These are phyloP conservation scores for Bromus sterilis DNA, from an alignment of 176 grass and related monocot genomes.

Conservation along the genomic window DNA sequence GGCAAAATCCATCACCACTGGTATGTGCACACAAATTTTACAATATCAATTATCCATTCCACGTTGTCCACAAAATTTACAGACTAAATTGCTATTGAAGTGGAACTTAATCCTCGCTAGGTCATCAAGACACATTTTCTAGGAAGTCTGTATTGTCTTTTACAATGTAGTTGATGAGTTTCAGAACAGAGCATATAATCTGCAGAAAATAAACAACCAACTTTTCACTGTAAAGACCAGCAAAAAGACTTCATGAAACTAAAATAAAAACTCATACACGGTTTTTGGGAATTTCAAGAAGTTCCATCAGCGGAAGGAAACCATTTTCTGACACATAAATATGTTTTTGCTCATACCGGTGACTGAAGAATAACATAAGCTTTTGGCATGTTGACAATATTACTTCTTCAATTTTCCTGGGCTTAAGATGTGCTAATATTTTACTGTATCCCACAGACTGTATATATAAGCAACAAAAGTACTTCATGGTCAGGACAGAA, in stretches of 20 bases:
- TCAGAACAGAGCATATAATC: conserved; percentile 70
- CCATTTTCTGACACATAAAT: conserved; percentile 81
- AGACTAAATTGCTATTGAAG: conserved; percentile 2
- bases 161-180: conserved; percentile 87
- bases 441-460: conserved; percentile 94
- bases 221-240: no score
- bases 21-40: conserved; percentile 55
- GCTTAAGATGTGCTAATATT: conserved; percentile 77
- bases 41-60: conserved; percentile 7
- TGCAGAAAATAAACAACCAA: conserved; percentile 25
- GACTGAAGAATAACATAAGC: conserved; percentile 66
- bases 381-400: conserved; percentile 82
- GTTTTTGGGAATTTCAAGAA: conserved; percentile 83
- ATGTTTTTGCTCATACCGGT: conserved; percentile 76
- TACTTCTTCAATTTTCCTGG: conserved; percentile 78
- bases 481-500: no score
- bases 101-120: conserved; percentile 50
- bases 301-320: conserved; percentile 89
- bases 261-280: conserved; percentile 56
- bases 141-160: conserved; percentile 71
- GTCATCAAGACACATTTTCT: conserved; percentile 98
- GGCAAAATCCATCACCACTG: conserved; percentile 72
- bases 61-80: conserved; percentile 4
- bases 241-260: background rate
- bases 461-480: no score